Evolutionary conservation across 306 rosid species (phyloP), one percentile per base, ranked within the genome.

Genomic region (Casuarina cunninghamiana): DNA sequence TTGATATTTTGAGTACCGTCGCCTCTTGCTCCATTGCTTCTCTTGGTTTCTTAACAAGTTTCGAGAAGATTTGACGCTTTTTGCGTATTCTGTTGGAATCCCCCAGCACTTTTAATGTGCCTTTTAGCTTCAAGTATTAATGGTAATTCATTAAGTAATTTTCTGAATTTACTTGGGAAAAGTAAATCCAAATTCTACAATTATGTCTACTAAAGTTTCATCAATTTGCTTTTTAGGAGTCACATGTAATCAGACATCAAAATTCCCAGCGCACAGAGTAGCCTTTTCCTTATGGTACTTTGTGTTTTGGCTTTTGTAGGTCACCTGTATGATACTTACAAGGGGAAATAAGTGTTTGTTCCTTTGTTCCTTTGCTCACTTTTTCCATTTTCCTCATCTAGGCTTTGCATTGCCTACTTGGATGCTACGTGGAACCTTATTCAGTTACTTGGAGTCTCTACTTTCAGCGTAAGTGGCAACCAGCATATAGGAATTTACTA

Each of bases 371-470:
- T 35, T 26, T 58, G 45, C 71, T 66, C 71, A 66, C 2, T 39
- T 16, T 66, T 66, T 66, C 73, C 53, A 72, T 73, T 55, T 37
- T 54, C 66, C 41, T 70, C 82, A 45, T 83, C 42, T 78, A 92
- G 98, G 80, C 84, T 86, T 79, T 89, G 96, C 79, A 71, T 88
- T 77, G 79, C 89, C 57, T 79, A 69, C 84, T 32, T 87, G 90
- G 93, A 89, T 81, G 84, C 86, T 39, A 75, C 90, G 10, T 85
- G 90, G 91, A 91, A 89, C 62, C 97, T 95, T 75, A 79, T 88
- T 83, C 88, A 80, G 58, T 84, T 79, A 78, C 78, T 92, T 46
- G 91, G 88, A 82, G 81, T 72, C 44, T 82, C 93, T 60, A 68
- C 80, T 78, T 92, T 89, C 70, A 86, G 76, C 54, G 98, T 92